Conservation (phyloP, 148 eudicot species). For the Rhododendron simsii region DNA sequence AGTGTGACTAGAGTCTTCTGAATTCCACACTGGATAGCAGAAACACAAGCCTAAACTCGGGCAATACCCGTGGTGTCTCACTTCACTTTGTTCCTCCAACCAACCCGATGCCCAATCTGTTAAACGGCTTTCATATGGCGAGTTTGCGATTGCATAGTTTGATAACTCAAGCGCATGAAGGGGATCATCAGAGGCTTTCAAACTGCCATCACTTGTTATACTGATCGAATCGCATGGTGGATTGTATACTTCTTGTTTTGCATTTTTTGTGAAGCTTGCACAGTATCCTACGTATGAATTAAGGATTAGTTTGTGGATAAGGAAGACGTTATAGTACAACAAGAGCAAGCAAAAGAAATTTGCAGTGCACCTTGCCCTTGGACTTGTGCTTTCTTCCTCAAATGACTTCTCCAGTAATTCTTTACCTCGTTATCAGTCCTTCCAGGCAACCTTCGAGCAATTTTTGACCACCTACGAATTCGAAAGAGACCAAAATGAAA, state of each 20-base stretch:
- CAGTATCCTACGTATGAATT: background rate
- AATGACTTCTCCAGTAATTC: constrained; percentile 60
- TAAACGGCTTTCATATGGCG: background rate
- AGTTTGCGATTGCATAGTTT: background rate
- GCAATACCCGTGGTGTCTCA: background rate
- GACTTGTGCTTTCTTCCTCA: constrained; percentile 30
- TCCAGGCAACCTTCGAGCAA: constrained; percentile 49
- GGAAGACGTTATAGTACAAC: background rate
- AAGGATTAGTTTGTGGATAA: background rate
- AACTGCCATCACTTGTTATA: background rate
- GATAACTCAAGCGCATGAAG: background rate
- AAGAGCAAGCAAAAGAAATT: background rate
- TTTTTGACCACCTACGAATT: constrained; percentile 45
- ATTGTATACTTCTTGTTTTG: background rate
- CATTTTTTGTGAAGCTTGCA: background rate
- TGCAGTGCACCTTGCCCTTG: constrained; percentile 17
- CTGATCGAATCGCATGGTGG: background rate
- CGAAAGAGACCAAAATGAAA: background rate
- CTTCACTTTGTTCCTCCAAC: constrained; percentile 1
- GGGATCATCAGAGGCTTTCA: background rate
- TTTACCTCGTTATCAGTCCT: constrained; percentile 71
- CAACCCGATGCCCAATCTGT: background rate
- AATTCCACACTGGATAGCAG: background rate
- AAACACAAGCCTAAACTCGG: background rate
- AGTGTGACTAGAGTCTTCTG: background rate